A percentile compares a stretch with the other conserved stretches of the same genome.
Evolutionary conservation across 2,329 filamentous ascomycete genomes (phyloP).

Genomic region (Xylariales sp.): DNA sequence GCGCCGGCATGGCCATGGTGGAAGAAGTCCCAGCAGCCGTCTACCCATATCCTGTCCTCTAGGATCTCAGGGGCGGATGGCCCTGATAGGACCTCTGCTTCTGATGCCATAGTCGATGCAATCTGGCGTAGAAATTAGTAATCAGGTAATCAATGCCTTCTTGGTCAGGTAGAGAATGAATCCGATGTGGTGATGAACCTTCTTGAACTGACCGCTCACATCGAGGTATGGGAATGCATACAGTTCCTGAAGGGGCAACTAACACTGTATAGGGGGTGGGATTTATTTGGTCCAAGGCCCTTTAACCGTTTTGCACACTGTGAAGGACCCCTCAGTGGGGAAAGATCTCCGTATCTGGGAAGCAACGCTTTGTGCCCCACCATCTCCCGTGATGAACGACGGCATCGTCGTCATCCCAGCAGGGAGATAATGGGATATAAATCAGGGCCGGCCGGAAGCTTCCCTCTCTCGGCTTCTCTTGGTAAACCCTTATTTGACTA

Average conservation of each 20-base stretch:
- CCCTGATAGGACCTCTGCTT: conserved; percentile 14
- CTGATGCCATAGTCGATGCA: conserved; percentile 7
- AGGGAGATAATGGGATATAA: no score
- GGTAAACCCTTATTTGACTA: no score
- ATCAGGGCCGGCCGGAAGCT: no score
- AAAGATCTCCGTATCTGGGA: background rate
- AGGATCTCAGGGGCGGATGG: conserved; percentile 48
- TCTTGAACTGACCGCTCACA: background rate
- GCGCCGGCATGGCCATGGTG: conserved; percentile 97
- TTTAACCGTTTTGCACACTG: background rate
- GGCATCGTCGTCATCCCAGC: conserved; percentile 5
- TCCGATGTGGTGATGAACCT: background rate
- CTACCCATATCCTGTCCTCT: conserved; percentile 86
- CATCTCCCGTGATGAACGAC: conserved; percentile 1
- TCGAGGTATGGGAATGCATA: background rate
- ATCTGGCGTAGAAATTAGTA: background rate
- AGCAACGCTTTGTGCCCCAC: conserved; percentile 1
- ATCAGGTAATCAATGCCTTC: background rate
- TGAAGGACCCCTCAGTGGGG: conserved; percentile 9
- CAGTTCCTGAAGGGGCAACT: background rate
- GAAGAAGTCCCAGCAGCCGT: conserved; percentile 98
- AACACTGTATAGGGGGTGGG: no score
- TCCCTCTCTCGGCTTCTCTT: no score
- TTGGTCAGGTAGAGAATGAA: background rate
- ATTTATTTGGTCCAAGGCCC: no score